These are phyloP conservation scores for Rosa persica DNA, from an alignment of 306 rosid species.

Conservation along the genomic window DNA sequence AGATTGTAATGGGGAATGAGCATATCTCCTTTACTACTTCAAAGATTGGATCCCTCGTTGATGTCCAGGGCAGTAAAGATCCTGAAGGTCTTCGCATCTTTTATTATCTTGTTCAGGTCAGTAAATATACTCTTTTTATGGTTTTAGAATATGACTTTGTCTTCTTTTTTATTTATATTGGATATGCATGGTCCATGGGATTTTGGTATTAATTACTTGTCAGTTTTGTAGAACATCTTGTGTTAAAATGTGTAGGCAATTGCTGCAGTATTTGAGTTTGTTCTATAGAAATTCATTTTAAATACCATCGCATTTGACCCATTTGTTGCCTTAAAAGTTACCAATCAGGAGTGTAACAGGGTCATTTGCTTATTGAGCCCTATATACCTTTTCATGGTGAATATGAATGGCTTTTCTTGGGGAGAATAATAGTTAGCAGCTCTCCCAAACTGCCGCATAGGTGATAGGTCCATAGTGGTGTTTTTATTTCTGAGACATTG, in stretches of 20 bases:
- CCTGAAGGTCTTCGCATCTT: conserved; percentile 99
- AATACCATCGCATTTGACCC: background rate
- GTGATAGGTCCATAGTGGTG: background rate
- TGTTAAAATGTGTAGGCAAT: background rate
- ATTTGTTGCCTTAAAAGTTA: background rate
- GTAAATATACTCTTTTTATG: conserved; percentile 6
- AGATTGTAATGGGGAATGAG: conserved; percentile 97
- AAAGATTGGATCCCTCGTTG: conserved; percentile 94
- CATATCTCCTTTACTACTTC: conserved; percentile 97
- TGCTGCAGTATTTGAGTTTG: background rate
- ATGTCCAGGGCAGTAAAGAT: conserved; percentile 96
- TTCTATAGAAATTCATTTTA: background rate
- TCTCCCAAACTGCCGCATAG: background rate
- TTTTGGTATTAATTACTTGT: background rate
- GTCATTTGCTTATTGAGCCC: background rate
- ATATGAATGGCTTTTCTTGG: background rate
- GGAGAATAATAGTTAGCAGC: background rate
- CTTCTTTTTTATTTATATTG: background rate
- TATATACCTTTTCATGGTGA: background rate
- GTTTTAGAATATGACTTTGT: background rate
- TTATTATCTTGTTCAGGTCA: conserved; percentile 96
- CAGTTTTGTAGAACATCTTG: background rate
- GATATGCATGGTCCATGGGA: background rate
- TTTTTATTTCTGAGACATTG: background rate
- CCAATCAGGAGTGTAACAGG: background rate